phyloP scores from a whole-genome alignment of 768 basidiomycete genomes.

The Gymnopilus dilepis region DNA sequence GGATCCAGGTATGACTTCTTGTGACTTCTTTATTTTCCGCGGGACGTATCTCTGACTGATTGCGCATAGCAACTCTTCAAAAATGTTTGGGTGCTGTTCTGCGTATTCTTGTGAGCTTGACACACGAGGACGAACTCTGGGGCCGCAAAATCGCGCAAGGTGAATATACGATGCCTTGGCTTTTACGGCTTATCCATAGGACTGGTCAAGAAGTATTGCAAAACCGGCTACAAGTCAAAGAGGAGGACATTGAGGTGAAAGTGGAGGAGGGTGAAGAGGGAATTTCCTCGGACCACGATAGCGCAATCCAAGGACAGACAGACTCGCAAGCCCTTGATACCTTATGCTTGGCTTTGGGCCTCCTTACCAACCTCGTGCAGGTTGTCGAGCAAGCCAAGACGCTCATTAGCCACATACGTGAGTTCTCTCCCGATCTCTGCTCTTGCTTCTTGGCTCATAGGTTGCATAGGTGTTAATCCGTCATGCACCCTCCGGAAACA shows the following conservation, averaged over 20 bases:
- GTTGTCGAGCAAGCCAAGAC: slow-evolving; percentile 53
- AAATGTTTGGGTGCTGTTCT: slow-evolving; percentile 62
- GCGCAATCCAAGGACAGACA: slow-evolving; percentile 21
- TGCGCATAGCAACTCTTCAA: slow-evolving; percentile 35
- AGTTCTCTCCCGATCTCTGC: slow-evolving; percentile 30
- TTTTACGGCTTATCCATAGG: slow-evolving; percentile 51
- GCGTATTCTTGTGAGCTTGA: slow-evolving; percentile 73
- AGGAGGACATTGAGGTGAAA: slow-evolving; percentile 10
- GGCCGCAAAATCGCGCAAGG: slow-evolving; percentile 53
- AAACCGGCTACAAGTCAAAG: slow-evolving; percentile 1
- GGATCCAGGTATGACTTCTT: slow-evolving; percentile 23
- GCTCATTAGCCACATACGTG: slow-evolving; percentile 54
- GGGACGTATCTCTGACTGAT: neutral
- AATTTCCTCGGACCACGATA: slow-evolving; percentile 24
- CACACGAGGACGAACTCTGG: slow-evolving; percentile 67
- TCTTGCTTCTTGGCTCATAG: neutral
- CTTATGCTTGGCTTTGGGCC: slow-evolving; percentile 74
- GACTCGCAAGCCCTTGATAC: slow-evolving; percentile 61
- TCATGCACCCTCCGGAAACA: slow-evolving; percentile 53
- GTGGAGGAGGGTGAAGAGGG: slow-evolving; percentile 10
- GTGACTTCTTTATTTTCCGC: neutral
- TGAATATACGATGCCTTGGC: slow-evolving; percentile 49
- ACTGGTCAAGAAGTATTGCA: slow-evolving; percentile 32
- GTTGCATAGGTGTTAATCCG: slow-evolving; percentile 51
- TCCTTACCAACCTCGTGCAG: slow-evolving; percentile 80